These are phyloP conservation scores for Fusarium sp. DNA, from an alignment of 2,329 filamentous ascomycete genomes.

Conservation along the genomic window DNA sequence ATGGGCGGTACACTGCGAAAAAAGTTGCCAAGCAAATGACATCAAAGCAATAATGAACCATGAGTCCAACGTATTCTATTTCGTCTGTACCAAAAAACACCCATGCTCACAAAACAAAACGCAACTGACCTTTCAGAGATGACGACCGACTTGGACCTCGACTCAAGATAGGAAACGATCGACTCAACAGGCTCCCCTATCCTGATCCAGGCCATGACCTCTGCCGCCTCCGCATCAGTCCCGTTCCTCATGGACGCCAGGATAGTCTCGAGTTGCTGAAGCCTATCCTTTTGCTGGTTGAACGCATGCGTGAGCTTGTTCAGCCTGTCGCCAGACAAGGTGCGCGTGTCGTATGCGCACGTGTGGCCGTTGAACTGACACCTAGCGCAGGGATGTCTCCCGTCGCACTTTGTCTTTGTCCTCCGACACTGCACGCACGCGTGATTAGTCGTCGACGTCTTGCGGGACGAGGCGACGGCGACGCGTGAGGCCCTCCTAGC, in stretches of 20 bases:
- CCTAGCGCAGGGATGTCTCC: constrained; percentile 6
- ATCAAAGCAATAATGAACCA: neutral
- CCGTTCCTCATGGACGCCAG: constrained; percentile 16
- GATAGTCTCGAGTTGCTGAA: constrained; percentile 22
- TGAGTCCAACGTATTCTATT: neutral
- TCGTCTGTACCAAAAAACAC: neutral
- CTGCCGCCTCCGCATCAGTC: constrained; percentile 15
- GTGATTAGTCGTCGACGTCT: constrained; percentile 7
- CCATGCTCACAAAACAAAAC: neutral
- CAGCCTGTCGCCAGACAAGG: constrained; percentile 18
- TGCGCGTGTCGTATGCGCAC: constrained; percentile 19
- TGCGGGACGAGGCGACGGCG: constrained; percentile 3
- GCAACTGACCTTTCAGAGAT: constrained; percentile 8
- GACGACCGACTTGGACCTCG: constrained; percentile 1
- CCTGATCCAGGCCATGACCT: constrained; percentile 23
- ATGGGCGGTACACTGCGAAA: neutral
- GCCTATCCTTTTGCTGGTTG: constrained; percentile 22
- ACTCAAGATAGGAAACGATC: constrained; percentile 23
- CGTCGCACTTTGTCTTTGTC: constrained; percentile 26
- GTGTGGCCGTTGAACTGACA: constrained; percentile 6
- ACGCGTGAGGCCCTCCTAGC: neutral
- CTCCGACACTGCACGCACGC: constrained; percentile 22
- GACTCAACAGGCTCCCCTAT: constrained; percentile 19
- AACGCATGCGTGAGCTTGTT: constrained; percentile 12
- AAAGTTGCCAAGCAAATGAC: neutral